A percentile compares a stretch with the other conserved stretches of the same genome.
Evolutionary conservation across 345 rosid species (phyloP).

Genomic region (Bruguiera parviflora): DNA sequence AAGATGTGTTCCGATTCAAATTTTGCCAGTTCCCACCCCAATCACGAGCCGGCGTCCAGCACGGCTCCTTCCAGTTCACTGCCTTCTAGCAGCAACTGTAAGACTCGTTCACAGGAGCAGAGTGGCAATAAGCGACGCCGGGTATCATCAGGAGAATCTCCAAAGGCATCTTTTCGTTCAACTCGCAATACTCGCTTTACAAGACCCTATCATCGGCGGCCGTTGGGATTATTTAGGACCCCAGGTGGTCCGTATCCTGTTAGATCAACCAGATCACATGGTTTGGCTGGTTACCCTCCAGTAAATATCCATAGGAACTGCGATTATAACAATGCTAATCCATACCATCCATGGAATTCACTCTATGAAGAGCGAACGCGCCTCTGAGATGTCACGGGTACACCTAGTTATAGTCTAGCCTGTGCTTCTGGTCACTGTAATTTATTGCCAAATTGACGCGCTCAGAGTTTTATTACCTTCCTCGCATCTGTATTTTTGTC

Average conservation of each 20-base stretch:
- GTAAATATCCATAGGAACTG: background rate
- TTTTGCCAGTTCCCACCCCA: background rate
- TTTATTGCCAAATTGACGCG: too few relatives aligned
- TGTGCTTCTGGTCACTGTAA: background rate
- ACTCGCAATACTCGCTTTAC: background rate
- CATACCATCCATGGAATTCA: background rate
- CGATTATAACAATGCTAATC: background rate
- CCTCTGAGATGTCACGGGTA: background rate
- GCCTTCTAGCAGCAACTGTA: background rate
- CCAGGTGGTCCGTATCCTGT: background rate
- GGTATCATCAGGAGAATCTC: background rate
- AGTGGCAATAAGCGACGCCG: conserved; percentile 17
- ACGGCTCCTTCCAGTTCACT: background rate
- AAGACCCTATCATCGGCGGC: background rate
- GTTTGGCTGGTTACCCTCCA: background rate
- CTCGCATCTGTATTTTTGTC: too few relatives aligned
- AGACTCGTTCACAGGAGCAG: background rate
- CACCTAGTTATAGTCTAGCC: background rate
- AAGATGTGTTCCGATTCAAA: background rate
- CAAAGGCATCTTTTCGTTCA: background rate
- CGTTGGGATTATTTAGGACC: background rate
- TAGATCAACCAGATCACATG: background rate
- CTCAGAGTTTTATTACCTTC: too few relatives aligned
- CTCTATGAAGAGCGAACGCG: background rate
- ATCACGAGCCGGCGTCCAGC: background rate